Evolutionary conservation across 2,329 filamentous ascomycete species (phyloP), one percentile per base, ranked within the genome.

Genomic region (Lojkania enalia): DNA sequence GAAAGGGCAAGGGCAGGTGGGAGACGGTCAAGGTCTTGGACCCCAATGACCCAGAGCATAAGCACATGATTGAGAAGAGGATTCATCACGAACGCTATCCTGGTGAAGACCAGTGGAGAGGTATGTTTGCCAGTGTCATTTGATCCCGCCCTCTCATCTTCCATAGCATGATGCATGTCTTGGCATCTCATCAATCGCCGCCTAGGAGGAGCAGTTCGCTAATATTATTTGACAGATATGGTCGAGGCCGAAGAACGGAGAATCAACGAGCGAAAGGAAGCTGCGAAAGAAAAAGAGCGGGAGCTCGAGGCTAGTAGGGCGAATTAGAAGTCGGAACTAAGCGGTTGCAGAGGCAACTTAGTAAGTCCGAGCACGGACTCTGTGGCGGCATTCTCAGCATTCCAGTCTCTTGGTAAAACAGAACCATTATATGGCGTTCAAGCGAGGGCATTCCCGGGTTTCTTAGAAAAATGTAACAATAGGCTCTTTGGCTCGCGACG

Each of bases 41-140:
- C 71, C 87, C 88, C 41, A 78, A 88, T 55, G 89, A 95, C 67
- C 89, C 88, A 2, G 83, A 86, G 72, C 88, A 91, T 72, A 87
- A 90, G 79, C 78, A 87, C 60, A 68, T 90, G 56, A 88, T 95
- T 57, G 88, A 95, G 81, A 92, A 91, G 83, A 84, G 78, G 74
- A 81, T 94, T 42, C 88, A 95, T 70, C 88, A 90, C 74, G 89
- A 95, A 77, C 79, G 88, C 52, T 94, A 95, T 70, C 80, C 85
- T 66, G 88, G 90, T 33, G 88, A 95, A 75, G 91, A 97, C 71
- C 79, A 96, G 61, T 99, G 94, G 94, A 94, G 83, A 77, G 86
- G 85, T 87, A 72, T 67, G 83, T 73, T 52, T 31, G 9, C 7
- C 27, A 13, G 12, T 7, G 7, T 16, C 25, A 9, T 20, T 39